Conservation (phyloP, 2,329 filamentous ascomycete genomes). For the Colletotrichum echinochloae region DNA sequence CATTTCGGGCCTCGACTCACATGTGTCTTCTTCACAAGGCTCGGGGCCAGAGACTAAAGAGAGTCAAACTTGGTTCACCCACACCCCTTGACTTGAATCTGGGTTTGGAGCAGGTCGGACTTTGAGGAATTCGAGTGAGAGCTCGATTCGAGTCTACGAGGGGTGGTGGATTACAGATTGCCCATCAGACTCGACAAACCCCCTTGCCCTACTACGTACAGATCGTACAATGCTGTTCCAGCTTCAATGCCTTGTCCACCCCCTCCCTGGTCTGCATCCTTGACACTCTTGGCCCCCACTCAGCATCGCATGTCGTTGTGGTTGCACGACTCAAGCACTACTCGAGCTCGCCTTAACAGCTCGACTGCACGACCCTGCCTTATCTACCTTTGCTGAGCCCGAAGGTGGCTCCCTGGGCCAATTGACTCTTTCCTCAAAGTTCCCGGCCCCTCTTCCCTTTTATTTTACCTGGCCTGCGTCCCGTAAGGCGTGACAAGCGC, state of each 20-base stretch:
- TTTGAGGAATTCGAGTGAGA: slow-evolving; percentile 27
- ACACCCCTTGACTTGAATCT: slow-evolving; percentile 25
- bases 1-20: slow-evolving; percentile 16
- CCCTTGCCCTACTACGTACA: slow-evolving; percentile 8
- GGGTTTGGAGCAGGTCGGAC: slow-evolving; percentile 23
- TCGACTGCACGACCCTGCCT: slow-evolving; percentile 18
- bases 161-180: slow-evolving; percentile 2
- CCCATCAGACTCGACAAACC: slow-evolving; percentile 22
- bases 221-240: slow-evolving; percentile 8
- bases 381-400: slow-evolving; percentile 15
- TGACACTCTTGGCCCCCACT: slow-evolving; percentile 31
- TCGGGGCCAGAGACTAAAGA: not conserved
- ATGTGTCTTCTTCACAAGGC: slow-evolving; percentile 19
- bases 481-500: slow-evolving; percentile 18
- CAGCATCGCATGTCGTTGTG: slow-evolving; percentile 6
- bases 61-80: slow-evolving; percentile 4
- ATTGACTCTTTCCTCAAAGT: slow-evolving; percentile 1
- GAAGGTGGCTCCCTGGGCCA: not conserved
- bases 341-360: slow-evolving; percentile 20
- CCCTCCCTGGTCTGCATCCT: slow-evolving; percentile 27
- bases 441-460: slow-evolving; percentile 3
- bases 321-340: slow-evolving; percentile 34
- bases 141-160: slow-evolving; percentile 11
- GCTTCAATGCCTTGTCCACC: slow-evolving; percentile 23
- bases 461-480: slow-evolving; percentile 22